Evolutionary conservation across 257 asterid genomes (phyloP), one percentile per base, ranked within the genome.

Genomic region (Jasminum sambac): DNA sequence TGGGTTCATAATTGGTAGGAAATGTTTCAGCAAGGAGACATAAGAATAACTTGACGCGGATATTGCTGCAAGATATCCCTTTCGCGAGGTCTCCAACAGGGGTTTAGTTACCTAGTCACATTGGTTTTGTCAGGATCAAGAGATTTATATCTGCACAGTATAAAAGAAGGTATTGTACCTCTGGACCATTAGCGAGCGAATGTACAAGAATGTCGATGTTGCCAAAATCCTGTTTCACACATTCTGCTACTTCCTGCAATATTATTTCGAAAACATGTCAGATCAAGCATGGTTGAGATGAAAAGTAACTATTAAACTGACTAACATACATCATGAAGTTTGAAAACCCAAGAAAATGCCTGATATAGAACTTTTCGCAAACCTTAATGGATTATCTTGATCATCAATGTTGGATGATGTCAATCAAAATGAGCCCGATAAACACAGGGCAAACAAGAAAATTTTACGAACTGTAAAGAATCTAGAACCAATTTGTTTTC

Each of bases 11-110:
- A 91, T 83, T 46, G 98, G 96, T 78, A 91, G 82, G 74, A 91
- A 91, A 84, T 87, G 92, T 77, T 80, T 78, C 4, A 91, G 87
- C 62, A 91, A 77, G 57, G 98, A 89, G 38, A 91, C 90, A 40
- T 79, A 88, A 24, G 98, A 91, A 79, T 89, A 91, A 85, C 98
- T 91, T 46, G 98, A 91, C 41, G 98, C 98, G 43, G 98, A 91
- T 74, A 91, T 81, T 68, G 95, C 98, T 25, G 98, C 96, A 80
- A 91, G 95, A 81, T 91, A 91, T 79, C 98, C 98, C 21, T 73
- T 82, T 78, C 98, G 85, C 9, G 98, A 82, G 55, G 98, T 91
- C 81, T 91, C 97, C 75, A 91, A 77, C 67, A 91, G 85, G 71
- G 91, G 96, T 64, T 91, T 91, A 38, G 87, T 91, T 26, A 91